Percentiles rank a stretch among this genome's conserved stretches.
Conservation (phyloP, 2,329 filamentous ascomycete species). For the Sarocladium strictum region DNA sequence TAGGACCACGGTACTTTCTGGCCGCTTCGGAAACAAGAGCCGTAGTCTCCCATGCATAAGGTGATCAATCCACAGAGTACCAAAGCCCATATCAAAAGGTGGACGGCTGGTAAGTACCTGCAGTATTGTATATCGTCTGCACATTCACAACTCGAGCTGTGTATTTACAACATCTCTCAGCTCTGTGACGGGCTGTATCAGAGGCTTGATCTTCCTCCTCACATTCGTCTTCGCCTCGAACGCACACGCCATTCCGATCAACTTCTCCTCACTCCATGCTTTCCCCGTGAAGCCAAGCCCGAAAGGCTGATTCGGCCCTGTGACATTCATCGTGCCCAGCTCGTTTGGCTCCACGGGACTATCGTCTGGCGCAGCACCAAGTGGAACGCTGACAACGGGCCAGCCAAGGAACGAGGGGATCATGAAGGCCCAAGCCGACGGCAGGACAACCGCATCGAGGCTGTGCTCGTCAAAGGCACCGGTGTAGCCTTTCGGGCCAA, state of each 20-base stretch:
- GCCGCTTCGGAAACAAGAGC: no score
- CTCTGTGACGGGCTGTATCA: conserved; percentile 24
- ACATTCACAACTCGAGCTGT: background rate
- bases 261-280: conserved; percentile 52
- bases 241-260: conserved; percentile 62
- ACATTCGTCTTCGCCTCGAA: conserved; percentile 54
- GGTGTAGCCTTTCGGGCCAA: conserved; percentile 48
- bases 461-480: conserved; percentile 51
- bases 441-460: conserved; percentile 57
- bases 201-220: conserved; percentile 21
- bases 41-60: no score
- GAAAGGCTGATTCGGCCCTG: conserved; percentile 51
- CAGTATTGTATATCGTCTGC: no score
- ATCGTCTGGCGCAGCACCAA: conserved; percentile 50
- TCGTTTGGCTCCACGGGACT: conserved; percentile 37
- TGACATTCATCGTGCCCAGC: conserved; percentile 44
- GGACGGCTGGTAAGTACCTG: no score
- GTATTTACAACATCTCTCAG: conserved; percentile 17
- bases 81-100: no score
- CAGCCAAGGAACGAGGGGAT: conserved; percentile 51
- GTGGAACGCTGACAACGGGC: conserved; percentile 57
- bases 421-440: conserved; percentile 40
- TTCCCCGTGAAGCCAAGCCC: conserved; percentile 58
- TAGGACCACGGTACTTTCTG: no score
- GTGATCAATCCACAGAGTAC: no score